Evolutionary conservation across 768 basidiomycete species (phyloP).

Genomic region (Podaxis sp.): DNA sequence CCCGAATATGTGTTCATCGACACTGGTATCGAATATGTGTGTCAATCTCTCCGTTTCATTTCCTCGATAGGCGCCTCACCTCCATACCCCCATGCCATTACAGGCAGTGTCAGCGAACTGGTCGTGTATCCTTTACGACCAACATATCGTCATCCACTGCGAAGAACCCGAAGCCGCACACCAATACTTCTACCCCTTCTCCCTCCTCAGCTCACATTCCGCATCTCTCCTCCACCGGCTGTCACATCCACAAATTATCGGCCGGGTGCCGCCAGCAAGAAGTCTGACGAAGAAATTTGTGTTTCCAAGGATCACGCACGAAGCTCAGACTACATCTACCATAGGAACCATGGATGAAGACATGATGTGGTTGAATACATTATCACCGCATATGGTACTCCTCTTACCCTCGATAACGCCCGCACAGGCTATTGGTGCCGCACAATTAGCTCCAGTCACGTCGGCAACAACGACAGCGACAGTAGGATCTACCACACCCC

Average conservation of each 20-base stretch:
- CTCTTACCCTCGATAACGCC: conserved; percentile 7
- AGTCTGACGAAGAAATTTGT: conserved; percentile 53
- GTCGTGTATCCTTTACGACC: conserved; percentile 70
- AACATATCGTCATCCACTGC: conserved; percentile 70
- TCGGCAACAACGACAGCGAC: not conserved
- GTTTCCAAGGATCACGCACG: conserved; percentile 34
- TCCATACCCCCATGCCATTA: not conserved
- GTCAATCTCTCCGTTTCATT: conserved; percentile 25
- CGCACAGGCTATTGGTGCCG: conserved; percentile 1
- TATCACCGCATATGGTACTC: conserved; percentile 12
- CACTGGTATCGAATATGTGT: conserved; percentile 71
- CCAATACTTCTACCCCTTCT: conserved; percentile 69
- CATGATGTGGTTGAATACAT: conserved; percentile 7
- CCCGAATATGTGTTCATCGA: conserved; percentile 71
- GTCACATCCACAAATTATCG: conserved; percentile 40
- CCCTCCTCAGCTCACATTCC: conserved; percentile 36
- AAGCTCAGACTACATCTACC: not conserved
- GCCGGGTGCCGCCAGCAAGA: conserved; percentile 41
- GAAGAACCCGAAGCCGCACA: conserved; percentile 66
- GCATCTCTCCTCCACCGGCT: conserved; percentile 25
- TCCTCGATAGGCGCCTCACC: not conserved
- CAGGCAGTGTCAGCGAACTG: conserved; percentile 71
- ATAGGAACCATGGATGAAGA: not conserved
- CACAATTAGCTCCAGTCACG: not conserved
- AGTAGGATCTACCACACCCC: not conserved